phyloP scores from a whole-genome alignment of 441 rosid genomes.

The Biscutella laevigata region DNA sequence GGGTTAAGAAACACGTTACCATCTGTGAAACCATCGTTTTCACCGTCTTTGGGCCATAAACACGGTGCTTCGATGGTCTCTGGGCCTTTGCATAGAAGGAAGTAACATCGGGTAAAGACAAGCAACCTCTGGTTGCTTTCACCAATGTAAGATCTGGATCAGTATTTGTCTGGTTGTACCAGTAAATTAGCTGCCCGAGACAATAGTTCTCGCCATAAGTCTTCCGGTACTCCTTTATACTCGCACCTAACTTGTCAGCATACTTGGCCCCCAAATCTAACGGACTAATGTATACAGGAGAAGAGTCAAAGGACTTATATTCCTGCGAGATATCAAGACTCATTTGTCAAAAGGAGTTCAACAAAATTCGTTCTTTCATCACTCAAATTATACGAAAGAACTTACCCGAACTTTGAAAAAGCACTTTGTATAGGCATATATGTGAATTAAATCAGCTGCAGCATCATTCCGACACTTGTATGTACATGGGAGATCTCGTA shows the following conservation, averaged over 20 bases:
- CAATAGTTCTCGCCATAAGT: slow-evolving; percentile 92
- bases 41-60: slow-evolving; percentile 74
- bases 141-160: slow-evolving; percentile 77
- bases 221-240: slow-evolving; percentile 67
- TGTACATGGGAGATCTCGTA: slow-evolving; percentile 79
- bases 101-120: slow-evolving; percentile 75
- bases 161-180: slow-evolving; percentile 81
- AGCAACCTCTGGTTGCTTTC: slow-evolving; percentile 77
- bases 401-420: slow-evolving; percentile 76
- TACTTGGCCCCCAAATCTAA: slow-evolving; percentile 88
- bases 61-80: slow-evolving; percentile 71
- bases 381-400: slow-evolving; percentile 5
- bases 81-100: slow-evolving; percentile 88
- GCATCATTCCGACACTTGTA: slow-evolving; percentile 96
- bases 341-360: slow-evolving; percentile 7
- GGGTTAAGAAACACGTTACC: slow-evolving; percentile 37
- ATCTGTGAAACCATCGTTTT: slow-evolving; percentile 74
- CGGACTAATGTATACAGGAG: slow-evolving; percentile 86
- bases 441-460: slow-evolving; percentile 95
- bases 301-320: slow-evolving; percentile 70
- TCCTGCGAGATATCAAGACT: slow-evolving; percentile 38
- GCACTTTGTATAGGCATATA: slow-evolving; percentile 81
- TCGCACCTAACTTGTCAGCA: slow-evolving; percentile 64
- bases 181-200: slow-evolving; percentile 88
- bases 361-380: not conserved